Percentiles rank a stretch among this genome's conserved stretches.
Conservation (phyloP, 352 stramenopile genomes). For the Vaucheria bursata region DNA sequence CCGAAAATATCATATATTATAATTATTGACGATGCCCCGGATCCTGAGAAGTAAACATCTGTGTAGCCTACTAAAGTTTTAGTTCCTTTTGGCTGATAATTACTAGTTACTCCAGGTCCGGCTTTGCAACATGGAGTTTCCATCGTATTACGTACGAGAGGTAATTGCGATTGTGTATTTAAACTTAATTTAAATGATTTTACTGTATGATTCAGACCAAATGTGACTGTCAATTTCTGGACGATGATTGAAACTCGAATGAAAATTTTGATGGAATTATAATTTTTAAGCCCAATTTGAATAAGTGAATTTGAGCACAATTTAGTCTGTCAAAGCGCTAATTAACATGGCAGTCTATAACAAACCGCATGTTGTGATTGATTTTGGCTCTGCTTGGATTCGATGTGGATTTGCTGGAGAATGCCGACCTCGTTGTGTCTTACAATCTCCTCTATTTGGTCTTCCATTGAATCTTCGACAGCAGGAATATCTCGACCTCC, state of each 20-base stretch:
- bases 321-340: too few relatives aligned
- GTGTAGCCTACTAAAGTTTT: conserved; percentile 23
- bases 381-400: conserved; percentile 2
- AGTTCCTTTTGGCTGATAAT: conserved; percentile 36
- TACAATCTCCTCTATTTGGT: neutral
- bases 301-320: too few relatives aligned
- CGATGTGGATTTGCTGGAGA: conserved; percentile 6
- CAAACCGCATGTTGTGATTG: neutral
- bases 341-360: too few relatives aligned
- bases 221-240: too few relatives aligned
- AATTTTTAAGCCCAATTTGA: too few relatives aligned
- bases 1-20: conserved; percentile 46
- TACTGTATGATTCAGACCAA: too few relatives aligned
- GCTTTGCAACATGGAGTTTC: conserved; percentile 10
- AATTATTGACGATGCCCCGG: conserved; percentile 20
- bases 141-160: too few relatives aligned
- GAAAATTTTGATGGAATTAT: too few relatives aligned
- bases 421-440: neutral
- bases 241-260: too few relatives aligned
- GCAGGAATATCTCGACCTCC: neutral
- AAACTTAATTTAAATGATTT: too few relatives aligned
- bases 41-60: conserved; percentile 38
- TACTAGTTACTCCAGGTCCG: conserved; percentile 20
- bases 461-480: neutral
- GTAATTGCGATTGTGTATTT: too few relatives aligned